Evolutionary conservation across 164 flowering plant genomes (phyloP), one percentile per base, ranked within the genome.

Genomic region (Liquidambar formosana): DNA sequence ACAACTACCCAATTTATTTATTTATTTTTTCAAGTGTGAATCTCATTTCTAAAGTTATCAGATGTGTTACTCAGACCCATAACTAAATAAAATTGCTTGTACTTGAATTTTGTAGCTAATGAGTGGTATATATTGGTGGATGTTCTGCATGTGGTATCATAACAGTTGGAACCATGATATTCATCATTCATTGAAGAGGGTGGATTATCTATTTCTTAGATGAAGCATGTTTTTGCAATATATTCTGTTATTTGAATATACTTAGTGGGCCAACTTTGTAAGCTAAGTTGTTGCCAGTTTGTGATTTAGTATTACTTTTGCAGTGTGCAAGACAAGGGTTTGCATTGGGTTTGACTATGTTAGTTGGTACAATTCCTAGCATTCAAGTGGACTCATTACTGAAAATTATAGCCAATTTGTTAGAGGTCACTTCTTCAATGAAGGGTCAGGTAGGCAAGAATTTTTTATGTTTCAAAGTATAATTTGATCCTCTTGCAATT

Each of bases 311-410:
- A 22, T 61, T 79, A 56, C 58, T 77, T 75, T 67, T 85, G 80
- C 82, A 96, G 99, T 96, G 89, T 88, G 97, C 99, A 63, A 86
- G 99, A 69, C 97, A 89, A 81, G 99, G 97, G 8, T 96, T 96
- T 85, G 94, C 97, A 5, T 75, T 92, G 75, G 97, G 96, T 12
- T 77, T 96, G 74, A 78, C 98, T 21, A 13, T 82, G 28, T 73
- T 88, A 49, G 64, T 90, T 49, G 76, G 78, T 38, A 66, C 79
- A 28, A 75, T 90, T 73, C 74, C 80, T 38, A 69, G 78, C 77
- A 76, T 96, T 67, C 86, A 75, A 61, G 60, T 90, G 73, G 90
- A 84, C 14, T 78, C 95, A 0, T 28, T 92, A 82, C 73, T 92
- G 78, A 92, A 93, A 80, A 83, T 96, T 38, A 78, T 88, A 70